These are phyloP conservation scores for Ramaria sp. DNA, from an alignment of 768 basidiomycete species.

Conservation along the genomic window DNA sequence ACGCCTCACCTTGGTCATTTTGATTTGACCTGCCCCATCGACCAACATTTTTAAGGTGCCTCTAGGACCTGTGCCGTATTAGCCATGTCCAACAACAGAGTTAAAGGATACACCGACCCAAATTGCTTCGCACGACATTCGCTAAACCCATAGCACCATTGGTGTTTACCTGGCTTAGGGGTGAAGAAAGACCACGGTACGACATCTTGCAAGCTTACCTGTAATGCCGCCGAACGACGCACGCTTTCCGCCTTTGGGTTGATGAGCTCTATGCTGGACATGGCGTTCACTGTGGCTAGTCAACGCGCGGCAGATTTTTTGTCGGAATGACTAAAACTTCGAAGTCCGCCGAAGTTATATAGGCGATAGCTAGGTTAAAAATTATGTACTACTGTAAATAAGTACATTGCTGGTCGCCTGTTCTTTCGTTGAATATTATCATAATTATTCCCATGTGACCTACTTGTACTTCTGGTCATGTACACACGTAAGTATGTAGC, in stretches of 20 bases:
- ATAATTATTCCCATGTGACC: no score
- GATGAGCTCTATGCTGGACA: slow-evolving; percentile 76
- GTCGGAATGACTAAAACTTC: background rate
- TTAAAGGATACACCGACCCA: slow-evolving; percentile 47
- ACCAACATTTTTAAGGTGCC: slow-evolving; percentile 99
- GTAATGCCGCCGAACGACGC: slow-evolving; percentile 78
- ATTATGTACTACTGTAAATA: no score
- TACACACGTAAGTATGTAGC: no score
- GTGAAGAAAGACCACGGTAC: background rate
- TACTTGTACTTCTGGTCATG: no score
- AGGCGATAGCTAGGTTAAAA: no score
- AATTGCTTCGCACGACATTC: slow-evolving; percentile 92
- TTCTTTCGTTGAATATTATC: no score
- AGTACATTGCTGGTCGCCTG: no score
- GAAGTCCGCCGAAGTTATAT: no score
- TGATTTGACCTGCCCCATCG: slow-evolving; percentile 95
- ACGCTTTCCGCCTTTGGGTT: slow-evolving; percentile 96
- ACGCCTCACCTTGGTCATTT: slow-evolving; percentile 78
- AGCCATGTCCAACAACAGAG: background rate
- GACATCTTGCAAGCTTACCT: slow-evolving; percentile 40
- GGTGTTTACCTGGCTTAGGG: slow-evolving; percentile 59
- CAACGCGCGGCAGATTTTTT: slow-evolving; percentile 9
- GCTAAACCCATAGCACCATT: slow-evolving; percentile 96
- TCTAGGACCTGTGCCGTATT: slow-evolving; percentile 59
- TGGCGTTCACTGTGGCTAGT: background rate